Evolutionary conservation across 805 yeast genomes (phyloP), one percentile per base, ranked within the genome.

Genomic region (Nakazawaea pomicola): DNA sequence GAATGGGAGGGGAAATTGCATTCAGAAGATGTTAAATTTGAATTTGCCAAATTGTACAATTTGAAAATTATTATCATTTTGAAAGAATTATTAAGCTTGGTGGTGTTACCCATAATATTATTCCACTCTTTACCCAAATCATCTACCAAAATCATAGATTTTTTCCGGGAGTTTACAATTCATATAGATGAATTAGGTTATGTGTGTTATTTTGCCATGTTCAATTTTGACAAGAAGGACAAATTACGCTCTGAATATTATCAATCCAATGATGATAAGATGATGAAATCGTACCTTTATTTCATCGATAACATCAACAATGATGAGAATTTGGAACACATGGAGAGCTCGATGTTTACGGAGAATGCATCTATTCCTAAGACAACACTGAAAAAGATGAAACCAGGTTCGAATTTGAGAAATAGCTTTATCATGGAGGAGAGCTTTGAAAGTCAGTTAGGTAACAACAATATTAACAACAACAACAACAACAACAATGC

Each of bases 141-240:
- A 19, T 68, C 91, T 11, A 90, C 84, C 21, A 70, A 77, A 20
- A 83, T 93, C 33, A 76, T 93, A 24, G 98, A 93, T 55, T 93
- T 93, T 55, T 87, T 91, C 59, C 66, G 98, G 42, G 97, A 91
- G 45, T 83, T 77, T 50, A 80, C 95, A 10, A 80, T 89, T 10
- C 93, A 91, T 57, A 87, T 90, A 36, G 97, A 90, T 63, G 98
- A 96, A 0, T 66, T 93, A 30, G 99, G 99, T 0, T 83, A 90
- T 54, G 95, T 93, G 29, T 91, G 98, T 56, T 81, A 87, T 23
- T 88, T 82, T 69, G 98, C 98, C 2, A 86, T 87, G 80, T 93
- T 93, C 62, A 83, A 87, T 49, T 78, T 83, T 47, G 70, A 72
- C 45, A 73, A 68, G 42, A 62, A 66, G 46, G 67, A 64, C 16